Percentiles rank a stretch among this genome's conserved stretches.
Evolutionary conservation across 345 rosid species (phyloP).

Genomic region (Camelina neglecta): DNA sequence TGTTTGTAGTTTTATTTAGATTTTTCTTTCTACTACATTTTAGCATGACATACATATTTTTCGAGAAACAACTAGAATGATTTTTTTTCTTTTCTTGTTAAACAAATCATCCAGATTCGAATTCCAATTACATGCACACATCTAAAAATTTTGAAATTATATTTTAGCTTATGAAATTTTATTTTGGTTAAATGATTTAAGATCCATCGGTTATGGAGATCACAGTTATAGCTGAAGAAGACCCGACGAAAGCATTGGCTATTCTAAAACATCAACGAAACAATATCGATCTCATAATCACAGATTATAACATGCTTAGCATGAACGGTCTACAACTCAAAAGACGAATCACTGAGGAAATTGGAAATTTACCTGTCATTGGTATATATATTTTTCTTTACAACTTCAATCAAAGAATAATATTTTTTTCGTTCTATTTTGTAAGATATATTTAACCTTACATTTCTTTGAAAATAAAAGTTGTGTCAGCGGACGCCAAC

Average conservation of each 20-base stretch:
- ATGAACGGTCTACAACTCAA: slow-evolving; percentile 71
- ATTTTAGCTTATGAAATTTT: not conserved
- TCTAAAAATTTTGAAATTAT: not conserved
- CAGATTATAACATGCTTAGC: slow-evolving; percentile 71
- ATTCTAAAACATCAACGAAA: slow-evolving; percentile 43
- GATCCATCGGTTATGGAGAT: slow-evolving; percentile 37
- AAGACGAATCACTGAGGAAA: slow-evolving; percentile 49
- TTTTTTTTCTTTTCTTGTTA: too few relatives aligned
- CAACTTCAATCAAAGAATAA: not conserved
- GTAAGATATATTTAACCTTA: not conserved
- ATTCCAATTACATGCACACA: not conserved
- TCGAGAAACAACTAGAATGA: not conserved
- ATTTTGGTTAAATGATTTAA: slow-evolving; percentile 20
- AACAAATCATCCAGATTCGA: not conserved
- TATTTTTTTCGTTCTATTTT: not conserved
- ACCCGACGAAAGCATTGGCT: slow-evolving; percentile 58
- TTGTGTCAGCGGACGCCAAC: slow-evolving; percentile 68
- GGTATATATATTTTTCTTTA: slow-evolving; percentile 44
- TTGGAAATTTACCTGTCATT: slow-evolving; percentile 60
- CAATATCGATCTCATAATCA: slow-evolving; percentile 59
- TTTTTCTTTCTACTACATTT: not conserved
- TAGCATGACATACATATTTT: not conserved
- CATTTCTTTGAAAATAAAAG: slow-evolving; percentile 42
- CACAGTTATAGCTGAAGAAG: slow-evolving; percentile 49
- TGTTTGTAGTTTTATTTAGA: not conserved